These are phyloP conservation scores for Aspergillus egyptiacus DNA, from an alignment of 495 filamentous ascomycete species.

Conservation along the genomic window DNA sequence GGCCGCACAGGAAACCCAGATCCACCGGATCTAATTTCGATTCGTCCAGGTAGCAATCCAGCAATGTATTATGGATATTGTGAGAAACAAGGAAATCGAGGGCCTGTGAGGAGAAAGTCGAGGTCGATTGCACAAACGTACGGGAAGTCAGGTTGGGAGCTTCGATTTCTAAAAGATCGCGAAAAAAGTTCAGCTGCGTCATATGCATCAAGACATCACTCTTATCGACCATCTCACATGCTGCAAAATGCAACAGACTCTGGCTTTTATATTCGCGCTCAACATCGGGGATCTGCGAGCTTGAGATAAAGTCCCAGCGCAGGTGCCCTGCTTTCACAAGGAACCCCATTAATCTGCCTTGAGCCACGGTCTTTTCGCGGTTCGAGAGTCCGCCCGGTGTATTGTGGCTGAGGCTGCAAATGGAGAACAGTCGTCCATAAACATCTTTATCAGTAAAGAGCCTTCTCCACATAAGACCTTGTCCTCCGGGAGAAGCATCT, in stretches of 20 bases:
- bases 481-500: conserved; percentile 45
- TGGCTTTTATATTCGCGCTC: conserved; percentile 47
- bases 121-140: conserved; percentile 29
- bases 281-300: conserved; percentile 53
- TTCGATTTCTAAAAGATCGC: conserved; percentile 51
- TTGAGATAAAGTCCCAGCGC: conserved; percentile 56
- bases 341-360: conserved; percentile 68
- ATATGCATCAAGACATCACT: conserved; percentile 76
- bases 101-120: conserved; percentile 45
- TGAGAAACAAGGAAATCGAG: conserved; percentile 49
- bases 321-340: conserved; percentile 60
- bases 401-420: conserved; percentile 48
- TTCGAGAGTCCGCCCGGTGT: conserved; percentile 43
- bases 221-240: conserved; percentile 66
- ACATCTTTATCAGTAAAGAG: conserved; percentile 61
- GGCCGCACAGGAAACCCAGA: conserved; percentile 45
- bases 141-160: conserved; percentile 32
- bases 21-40: conserved; percentile 48
- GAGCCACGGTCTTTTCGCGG: conserved; percentile 66
- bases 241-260: conserved; percentile 70
- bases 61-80: conserved; percentile 45
- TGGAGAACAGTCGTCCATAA: conserved; percentile 57
- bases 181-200: conserved; percentile 70
- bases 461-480: conserved; percentile 66
- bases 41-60: conserved; percentile 49